Percentiles rank a stretch among this genome's conserved stretches.
phyloP scores from a whole-genome alignment of 768 basidiomycete species.

The Mycena floridula region DNA sequence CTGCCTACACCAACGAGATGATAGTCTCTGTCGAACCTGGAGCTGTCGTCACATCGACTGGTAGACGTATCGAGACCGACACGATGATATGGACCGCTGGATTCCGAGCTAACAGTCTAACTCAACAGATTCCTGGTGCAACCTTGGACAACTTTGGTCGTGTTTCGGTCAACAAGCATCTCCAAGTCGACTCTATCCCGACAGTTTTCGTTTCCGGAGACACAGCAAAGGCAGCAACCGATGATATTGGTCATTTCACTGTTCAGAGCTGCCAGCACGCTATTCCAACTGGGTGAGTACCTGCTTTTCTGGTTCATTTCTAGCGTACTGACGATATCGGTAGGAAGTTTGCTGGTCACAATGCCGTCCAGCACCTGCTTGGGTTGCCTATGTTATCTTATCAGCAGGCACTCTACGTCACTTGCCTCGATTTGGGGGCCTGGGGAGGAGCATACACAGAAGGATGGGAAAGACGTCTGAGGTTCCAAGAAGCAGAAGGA shows the following conservation, averaged over 20 bases:
- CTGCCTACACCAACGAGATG: constrained; percentile 7
- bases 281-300: constrained; percentile 9
- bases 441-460: constrained; percentile 15
- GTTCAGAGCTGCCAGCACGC: background rate
- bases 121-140: constrained; percentile 12
- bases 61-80: constrained; percentile 11
- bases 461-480: constrained; percentile 14
- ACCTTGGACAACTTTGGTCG: constrained; percentile 12
- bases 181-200: background rate
- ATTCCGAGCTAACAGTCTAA: constrained; percentile 13
- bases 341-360: constrained; percentile 14
- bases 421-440: constrained; percentile 14
- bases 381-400: constrained; percentile 9
- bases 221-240: constrained; percentile 8
- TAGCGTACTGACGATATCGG: constrained; percentile 12
- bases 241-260: constrained; percentile 11
- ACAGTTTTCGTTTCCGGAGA: background rate
- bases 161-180: constrained; percentile 1
- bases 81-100: constrained; percentile 18
- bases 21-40: constrained; percentile 12
- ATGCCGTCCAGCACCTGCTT: constrained; percentile 14
- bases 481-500: background rate
- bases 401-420: constrained; percentile 13
- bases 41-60: constrained; percentile 11
- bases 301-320: constrained; percentile 12